A percentile compares a stretch with the other conserved stretches of the same genome.
Conservation (phyloP, 176 grass and related monocot species). For the Phoenix dactylifera region DNA sequence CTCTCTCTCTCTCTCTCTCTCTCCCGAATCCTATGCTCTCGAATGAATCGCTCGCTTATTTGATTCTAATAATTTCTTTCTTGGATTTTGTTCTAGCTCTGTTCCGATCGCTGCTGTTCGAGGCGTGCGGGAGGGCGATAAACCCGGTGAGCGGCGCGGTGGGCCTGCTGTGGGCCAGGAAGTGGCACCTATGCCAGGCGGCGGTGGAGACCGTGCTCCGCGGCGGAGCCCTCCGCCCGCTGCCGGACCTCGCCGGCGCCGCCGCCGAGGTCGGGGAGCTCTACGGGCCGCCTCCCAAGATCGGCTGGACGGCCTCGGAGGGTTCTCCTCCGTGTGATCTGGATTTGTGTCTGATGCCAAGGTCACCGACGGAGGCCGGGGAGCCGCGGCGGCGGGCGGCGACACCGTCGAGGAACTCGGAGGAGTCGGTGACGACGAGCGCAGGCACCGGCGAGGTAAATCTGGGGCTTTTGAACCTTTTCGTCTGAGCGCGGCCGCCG, state of each 20-base stretch:
- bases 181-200: constrained; percentile 82
- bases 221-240: constrained; percentile 38
- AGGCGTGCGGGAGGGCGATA: constrained; percentile 72
- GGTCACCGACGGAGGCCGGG: neutral
- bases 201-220: constrained; percentile 56
- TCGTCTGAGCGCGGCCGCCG: too few relatives aligned
- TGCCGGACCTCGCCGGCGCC: constrained; percentile 22
- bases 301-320: neutral
- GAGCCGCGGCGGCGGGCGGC: neutral
- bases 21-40: neutral
- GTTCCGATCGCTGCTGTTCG: constrained; percentile 66
- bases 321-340: constrained; percentile 39
- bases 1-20: too few relatives aligned
- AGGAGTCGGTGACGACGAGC: constrained; percentile 61
- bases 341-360: constrained; percentile 50
- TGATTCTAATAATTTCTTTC: too few relatives aligned
- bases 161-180: constrained; percentile 65
- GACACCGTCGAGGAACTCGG: constrained; percentile 26
- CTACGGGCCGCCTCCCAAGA: constrained; percentile 34
- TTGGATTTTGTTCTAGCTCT: constrained; percentile 29
- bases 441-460: neutral
- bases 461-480: too few relatives aligned
- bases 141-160: constrained; percentile 66
- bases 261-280: constrained; percentile 31
- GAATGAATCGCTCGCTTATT: too few relatives aligned